phyloP scores from a whole-genome alignment of 2,329 filamentous ascomycete species.

The Blastomyces gilchristii region DNA sequence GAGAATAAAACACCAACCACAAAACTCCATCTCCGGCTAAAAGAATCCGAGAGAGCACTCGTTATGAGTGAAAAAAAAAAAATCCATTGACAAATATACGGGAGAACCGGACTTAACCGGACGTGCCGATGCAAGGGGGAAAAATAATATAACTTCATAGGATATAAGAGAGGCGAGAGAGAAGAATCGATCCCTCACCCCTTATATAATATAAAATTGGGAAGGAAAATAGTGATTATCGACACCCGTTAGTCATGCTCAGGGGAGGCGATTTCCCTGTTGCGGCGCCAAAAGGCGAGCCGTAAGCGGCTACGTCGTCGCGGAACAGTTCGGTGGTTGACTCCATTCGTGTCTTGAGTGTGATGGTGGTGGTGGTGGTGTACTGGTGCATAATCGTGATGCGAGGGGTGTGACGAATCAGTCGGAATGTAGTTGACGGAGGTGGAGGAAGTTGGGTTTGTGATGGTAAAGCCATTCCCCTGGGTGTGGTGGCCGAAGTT shows the following conservation, averaged over 20 bases:
- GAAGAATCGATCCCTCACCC: neutral
- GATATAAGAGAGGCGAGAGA: neutral
- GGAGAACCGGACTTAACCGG: neutral
- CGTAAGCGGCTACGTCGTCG: constrained; percentile 32
- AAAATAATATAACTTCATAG: neutral
- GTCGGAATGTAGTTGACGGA: constrained; percentile 7
- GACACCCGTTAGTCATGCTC: constrained; percentile 7
- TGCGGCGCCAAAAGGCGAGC: constrained; percentile 34
- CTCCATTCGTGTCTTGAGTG: constrained; percentile 1
- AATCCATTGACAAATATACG: neutral
- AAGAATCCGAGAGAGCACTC: neutral
- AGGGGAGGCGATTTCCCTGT: constrained; percentile 9
- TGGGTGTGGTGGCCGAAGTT: constrained; percentile 12
- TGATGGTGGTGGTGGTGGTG: neutral
- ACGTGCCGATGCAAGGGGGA: neutral
- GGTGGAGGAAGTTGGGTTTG: constrained; percentile 9
- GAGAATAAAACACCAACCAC: neutral
- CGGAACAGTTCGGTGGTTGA: constrained; percentile 16
- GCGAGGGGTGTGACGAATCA: constrained; percentile 5
- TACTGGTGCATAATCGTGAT: constrained; percentile 2
- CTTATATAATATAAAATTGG: neutral
- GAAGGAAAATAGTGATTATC: constrained; percentile 3
- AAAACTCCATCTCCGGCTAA: neutral
- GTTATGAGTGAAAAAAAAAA: neutral
- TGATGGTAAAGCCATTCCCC: constrained; percentile 6